Evolutionary conservation across 164 flowering plant genomes (phyloP).

Genomic region (Berberis vulgaris): DNA sequence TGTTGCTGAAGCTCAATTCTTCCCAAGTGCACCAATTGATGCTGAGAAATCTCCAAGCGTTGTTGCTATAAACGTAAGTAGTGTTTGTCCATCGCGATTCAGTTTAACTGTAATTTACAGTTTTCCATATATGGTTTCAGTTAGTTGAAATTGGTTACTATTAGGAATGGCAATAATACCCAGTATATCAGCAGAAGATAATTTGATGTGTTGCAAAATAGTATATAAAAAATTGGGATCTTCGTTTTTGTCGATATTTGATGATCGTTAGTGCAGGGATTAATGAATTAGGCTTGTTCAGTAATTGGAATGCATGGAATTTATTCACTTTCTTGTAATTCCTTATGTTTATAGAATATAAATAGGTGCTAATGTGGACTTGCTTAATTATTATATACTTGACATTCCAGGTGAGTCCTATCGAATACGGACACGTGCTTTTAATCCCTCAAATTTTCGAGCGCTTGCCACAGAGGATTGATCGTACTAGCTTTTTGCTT

Average conservation of each 20-base stretch:
- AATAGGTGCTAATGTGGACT: no score
- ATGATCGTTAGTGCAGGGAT: no score
- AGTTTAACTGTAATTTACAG: conserved; percentile 13
- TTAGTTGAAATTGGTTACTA: no score
- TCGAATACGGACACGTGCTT: conserved; percentile 90
- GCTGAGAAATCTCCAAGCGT: conserved; percentile 40
- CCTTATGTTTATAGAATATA: no score
- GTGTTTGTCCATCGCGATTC: not conserved
- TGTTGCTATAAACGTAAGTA: conserved; percentile 78
- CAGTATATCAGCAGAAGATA: no score
- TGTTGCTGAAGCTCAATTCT: conserved; percentile 25
- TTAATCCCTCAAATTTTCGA: conserved; percentile 68
- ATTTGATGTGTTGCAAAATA: no score
- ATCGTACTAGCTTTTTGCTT: conserved; percentile 58
- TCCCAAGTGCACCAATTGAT: conserved; percentile 28
- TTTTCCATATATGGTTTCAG: conserved; percentile 20
- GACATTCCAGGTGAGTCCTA: conserved; percentile 69
- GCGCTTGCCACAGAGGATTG: conserved; percentile 73
- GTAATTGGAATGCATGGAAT: no score
- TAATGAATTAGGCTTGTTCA: no score
- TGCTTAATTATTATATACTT: conserved; percentile 28
- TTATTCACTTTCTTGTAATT: no score
- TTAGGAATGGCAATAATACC: no score
- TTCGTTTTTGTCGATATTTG: no score
- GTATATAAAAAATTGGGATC: no score